A percentile compares a stretch with the other conserved stretches of the same genome.
Evolutionary conservation across 2,329 filamentous ascomycete species (phyloP).

Genomic region (Ilyonectria destructans): DNA sequence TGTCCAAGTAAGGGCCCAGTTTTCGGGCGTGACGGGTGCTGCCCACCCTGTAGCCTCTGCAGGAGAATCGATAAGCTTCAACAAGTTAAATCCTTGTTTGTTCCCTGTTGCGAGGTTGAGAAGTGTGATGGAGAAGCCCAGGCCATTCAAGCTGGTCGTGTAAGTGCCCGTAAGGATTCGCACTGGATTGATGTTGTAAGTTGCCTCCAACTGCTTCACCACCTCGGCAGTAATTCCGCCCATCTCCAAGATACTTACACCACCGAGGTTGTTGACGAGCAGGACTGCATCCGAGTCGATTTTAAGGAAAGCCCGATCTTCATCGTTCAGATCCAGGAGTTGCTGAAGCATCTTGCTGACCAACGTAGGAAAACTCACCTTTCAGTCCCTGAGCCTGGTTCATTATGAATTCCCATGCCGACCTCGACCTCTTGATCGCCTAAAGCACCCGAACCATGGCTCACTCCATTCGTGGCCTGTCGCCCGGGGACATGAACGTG

Average conservation of each 20-base stretch:
- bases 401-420: conserved; percentile 45
- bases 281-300: conserved; percentile 20
- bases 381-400: conserved; percentile 31
- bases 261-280: conserved; percentile 45
- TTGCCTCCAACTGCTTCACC: conserved; percentile 33
- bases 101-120: conserved; percentile 13
- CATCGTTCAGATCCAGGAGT: conserved; percentile 58
- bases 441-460: conserved; percentile 47
- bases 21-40: not conserved
- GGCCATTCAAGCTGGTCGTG: conserved; percentile 82
- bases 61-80: conserved; percentile 12
- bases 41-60: conserved; percentile 27
- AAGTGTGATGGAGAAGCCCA: conserved; percentile 78
- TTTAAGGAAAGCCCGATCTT: conserved; percentile 36
- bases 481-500: conserved; percentile 70
- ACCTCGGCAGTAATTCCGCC: conserved; percentile 40
- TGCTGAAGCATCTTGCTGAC: conserved; percentile 67
- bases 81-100: not conserved
- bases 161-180: conserved; percentile 64
- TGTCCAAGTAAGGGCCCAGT: not conserved
- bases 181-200: conserved; percentile 64
- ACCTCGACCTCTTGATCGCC: conserved; percentile 75
- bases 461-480: not conserved
- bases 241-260: conserved; percentile 40
- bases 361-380: not conserved